Evolutionary conservation across 306 rosid genomes (phyloP).

Genomic region (Gynostemma pentaphyllum): DNA sequence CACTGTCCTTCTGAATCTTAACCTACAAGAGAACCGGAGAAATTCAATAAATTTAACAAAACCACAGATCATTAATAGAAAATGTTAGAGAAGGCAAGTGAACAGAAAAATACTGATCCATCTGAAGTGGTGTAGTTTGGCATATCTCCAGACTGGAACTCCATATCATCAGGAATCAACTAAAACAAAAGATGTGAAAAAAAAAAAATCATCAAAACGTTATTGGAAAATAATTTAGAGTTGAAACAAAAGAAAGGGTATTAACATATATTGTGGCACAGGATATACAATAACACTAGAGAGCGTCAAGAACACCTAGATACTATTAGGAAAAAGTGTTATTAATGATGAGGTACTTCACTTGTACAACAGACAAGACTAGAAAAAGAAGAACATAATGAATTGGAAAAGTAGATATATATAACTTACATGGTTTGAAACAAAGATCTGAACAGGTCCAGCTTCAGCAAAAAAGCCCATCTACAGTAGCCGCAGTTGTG

Average conservation of each 20-base stretch:
- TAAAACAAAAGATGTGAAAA: slow-evolving; percentile 15
- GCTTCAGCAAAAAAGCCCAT: slow-evolving; percentile 99
- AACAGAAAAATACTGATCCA: slow-evolving; percentile 58
- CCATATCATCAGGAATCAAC: slow-evolving; percentile 99
- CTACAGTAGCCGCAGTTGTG: slow-evolving; percentile 25
- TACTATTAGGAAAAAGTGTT: background rate
- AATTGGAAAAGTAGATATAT: background rate
- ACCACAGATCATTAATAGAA: background rate
- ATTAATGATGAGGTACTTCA: background rate
- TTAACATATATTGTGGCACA: too few species aligned
- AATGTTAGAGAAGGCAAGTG: slow-evolving; percentile 1
- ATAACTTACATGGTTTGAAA: slow-evolving; percentile 79
- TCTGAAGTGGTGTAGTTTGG: slow-evolving; percentile 95
- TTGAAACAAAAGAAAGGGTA: too few species aligned
- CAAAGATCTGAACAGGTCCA: slow-evolving; percentile 96
- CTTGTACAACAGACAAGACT: background rate
- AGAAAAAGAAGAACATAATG: background rate
- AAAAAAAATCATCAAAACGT: background rate
- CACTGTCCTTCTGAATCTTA: slow-evolving; percentile 94
- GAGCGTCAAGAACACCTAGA: background rate
- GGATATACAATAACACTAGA: background rate
- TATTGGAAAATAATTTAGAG: background rate
- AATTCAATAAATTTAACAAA: slow-evolving; percentile 2
- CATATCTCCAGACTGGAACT: slow-evolving; percentile 87
- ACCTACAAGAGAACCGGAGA: slow-evolving; percentile 43